Conservation (phyloP, 306 rosid genomes). For the Vicia sativa region DNA sequence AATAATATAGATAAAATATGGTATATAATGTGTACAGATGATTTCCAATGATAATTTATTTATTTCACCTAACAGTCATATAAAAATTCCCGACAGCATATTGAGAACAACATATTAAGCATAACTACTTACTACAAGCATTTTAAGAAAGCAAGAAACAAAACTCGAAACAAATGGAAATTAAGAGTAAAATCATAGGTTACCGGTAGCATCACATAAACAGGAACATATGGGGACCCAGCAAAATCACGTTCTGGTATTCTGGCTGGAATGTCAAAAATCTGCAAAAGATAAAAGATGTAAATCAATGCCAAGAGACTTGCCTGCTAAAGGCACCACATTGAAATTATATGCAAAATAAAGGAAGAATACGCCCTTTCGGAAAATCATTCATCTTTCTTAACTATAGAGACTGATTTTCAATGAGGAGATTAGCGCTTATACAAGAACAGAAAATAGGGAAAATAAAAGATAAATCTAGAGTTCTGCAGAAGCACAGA, state of each 20-base stretch:
- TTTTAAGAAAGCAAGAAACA: conserved; percentile 25
- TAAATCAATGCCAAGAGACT: conserved; percentile 27
- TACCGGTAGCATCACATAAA: conserved; percentile 90
- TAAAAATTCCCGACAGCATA: conserved; percentile 8
- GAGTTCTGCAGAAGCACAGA: conserved; percentile 1
- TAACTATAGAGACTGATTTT: conserved; percentile 10
- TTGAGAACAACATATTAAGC: background rate
- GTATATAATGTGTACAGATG: conserved; percentile 28
- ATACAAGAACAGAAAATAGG: conserved; percentile 1
- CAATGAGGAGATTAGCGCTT: conserved; percentile 6
- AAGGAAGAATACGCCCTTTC: conserved; percentile 7
- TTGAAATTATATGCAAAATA: conserved; percentile 31
- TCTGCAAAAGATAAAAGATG: conserved; percentile 51
- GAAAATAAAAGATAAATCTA: conserved; percentile 3
- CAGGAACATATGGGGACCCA: conserved; percentile 81
- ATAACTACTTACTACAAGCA: conserved; percentile 33
- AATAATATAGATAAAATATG: conserved; percentile 42
- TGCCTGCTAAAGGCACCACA: conserved; percentile 29
- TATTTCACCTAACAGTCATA: conserved; percentile 17
- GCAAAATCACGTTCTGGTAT: conserved; percentile 77
- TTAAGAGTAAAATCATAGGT: conserved; percentile 41
- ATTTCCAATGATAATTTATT: background rate
- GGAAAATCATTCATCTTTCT: conserved; percentile 27
- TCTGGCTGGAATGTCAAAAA: conserved; percentile 54
- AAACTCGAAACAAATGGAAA: conserved; percentile 25